Percentiles rank a stretch among this genome's conserved stretches.
phyloP scores from a whole-genome alignment of 176 grass and related monocot genomes.

The Aegilops speltoides region DNA sequence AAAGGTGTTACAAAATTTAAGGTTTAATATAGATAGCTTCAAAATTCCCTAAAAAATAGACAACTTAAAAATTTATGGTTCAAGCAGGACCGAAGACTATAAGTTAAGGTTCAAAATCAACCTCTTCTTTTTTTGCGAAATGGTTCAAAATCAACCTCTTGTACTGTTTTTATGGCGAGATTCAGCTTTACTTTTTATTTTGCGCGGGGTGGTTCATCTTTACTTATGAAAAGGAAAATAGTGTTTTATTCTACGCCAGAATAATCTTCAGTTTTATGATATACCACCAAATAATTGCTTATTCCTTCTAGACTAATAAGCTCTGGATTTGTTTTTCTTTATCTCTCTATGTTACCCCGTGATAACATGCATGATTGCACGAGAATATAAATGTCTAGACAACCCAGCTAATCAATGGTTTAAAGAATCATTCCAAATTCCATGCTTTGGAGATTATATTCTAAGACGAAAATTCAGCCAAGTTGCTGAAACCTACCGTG shows the following conservation, averaged over 20 bases:
- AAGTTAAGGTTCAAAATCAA: too few species aligned
- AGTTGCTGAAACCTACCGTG: slow-evolving; percentile 15
- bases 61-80: neutral
- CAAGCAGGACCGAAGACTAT: too few species aligned
- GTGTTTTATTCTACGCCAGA: too few species aligned
- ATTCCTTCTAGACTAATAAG: neutral
- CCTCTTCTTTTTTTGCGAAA: too few species aligned
- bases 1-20: too few species aligned
- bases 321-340: neutral
- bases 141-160: too few species aligned
- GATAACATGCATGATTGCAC: neutral
- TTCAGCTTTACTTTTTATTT: too few species aligned
- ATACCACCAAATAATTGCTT: neutral
- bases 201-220: too few species aligned
- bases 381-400: neutral
- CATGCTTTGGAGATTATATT: neutral
- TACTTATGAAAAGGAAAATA: too few species aligned
- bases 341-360: neutral
- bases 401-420: neutral
- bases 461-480: slow-evolving; percentile 11
- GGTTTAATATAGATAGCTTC: too few species aligned
- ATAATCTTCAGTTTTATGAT: neutral
- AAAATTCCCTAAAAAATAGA: too few species aligned
- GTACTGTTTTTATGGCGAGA: too few species aligned
- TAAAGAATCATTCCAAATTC: neutral